Evolutionary conservation across 1,284 basidiomycete species (phyloP).

Genomic region (Flammula alnicola): DNA sequence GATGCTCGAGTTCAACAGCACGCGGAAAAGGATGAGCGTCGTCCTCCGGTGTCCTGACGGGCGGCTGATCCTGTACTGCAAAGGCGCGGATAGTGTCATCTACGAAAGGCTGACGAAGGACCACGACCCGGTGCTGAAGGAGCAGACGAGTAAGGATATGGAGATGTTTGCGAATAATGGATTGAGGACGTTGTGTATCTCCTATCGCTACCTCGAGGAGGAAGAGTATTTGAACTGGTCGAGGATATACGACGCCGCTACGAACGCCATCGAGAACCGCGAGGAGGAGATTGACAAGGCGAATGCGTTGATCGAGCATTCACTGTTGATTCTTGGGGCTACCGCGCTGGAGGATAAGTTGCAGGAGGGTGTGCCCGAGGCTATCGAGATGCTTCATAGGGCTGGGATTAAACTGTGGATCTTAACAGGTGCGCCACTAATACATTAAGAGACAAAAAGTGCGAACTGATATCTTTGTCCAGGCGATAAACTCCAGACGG

Average conservation of each 20-base stretch:
- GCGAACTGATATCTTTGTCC: constrained; percentile 16
- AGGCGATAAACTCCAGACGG: constrained; percentile 97
- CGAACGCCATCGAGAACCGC: constrained; percentile 74
- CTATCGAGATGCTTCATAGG: constrained; percentile 89
- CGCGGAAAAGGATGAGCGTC: constrained; percentile 93
- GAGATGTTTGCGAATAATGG: constrained; percentile 94
- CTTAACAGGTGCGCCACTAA: constrained; percentile 76
- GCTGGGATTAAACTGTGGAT: constrained; percentile 99
- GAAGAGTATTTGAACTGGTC: constrained; percentile 88
- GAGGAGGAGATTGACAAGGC: constrained; percentile 93
- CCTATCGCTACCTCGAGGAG: constrained; percentile 80
- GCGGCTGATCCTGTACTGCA: constrained; percentile 85
- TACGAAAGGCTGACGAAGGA: constrained; percentile 81
- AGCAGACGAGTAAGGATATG: constrained; percentile 84
- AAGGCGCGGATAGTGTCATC: constrained; percentile 97
- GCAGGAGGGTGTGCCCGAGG: constrained; percentile 95
- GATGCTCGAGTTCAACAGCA: constrained; percentile 91
- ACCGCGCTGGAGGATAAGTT: constrained; percentile 97
- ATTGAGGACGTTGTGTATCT: constrained; percentile 89
- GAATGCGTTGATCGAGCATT: constrained; percentile 84
- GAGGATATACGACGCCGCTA: constrained; percentile 82
- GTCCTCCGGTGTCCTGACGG: constrained; percentile 86
- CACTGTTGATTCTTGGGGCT: constrained; percentile 85
- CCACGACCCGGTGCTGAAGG: constrained; percentile 79
- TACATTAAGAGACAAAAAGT: neutral